A percentile compares a stretch with the other conserved stretches of the same genome.
These are phyloP conservation scores for Neonectria neomacrospora DNA, from an alignment of 2,329 filamentous ascomycete species.

Conservation along the genomic window DNA sequence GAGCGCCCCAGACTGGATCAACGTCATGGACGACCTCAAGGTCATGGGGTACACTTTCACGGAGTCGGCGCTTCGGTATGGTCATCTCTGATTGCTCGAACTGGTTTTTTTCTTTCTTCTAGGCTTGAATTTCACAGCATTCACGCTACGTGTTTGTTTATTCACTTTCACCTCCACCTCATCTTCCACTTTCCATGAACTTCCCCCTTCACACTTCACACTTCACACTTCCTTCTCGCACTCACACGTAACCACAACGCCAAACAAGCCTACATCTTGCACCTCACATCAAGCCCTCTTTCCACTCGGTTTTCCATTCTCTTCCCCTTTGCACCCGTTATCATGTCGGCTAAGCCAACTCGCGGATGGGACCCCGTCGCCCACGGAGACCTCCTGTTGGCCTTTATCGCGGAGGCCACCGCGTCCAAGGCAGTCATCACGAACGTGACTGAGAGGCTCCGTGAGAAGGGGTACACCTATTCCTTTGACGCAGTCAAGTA, in stretches of 20 bases:
- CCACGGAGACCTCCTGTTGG: conserved; percentile 53
- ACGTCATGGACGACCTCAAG: conserved; percentile 53
- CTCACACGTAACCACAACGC: conserved; percentile 12
- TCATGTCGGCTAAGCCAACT: conserved; percentile 37
- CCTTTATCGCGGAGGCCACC: conserved; percentile 51
- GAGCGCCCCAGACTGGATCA: conserved; percentile 45
- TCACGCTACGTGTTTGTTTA: not conserved
- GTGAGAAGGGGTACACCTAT: conserved; percentile 52
- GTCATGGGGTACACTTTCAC: conserved; percentile 55
- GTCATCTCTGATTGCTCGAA: conserved; percentile 8
- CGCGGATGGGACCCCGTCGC: conserved; percentile 52
- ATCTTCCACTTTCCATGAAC: conserved; percentile 1
- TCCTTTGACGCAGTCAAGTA: conserved; percentile 56
- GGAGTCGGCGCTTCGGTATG: conserved; percentile 55
- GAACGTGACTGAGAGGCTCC: conserved; percentile 47
- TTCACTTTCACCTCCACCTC: conserved; percentile 1
- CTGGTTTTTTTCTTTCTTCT: conserved; percentile 17
- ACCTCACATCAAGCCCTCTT: conserved; percentile 6
- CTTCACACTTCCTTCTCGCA: not conserved
- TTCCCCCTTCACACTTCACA: conserved; percentile 1
- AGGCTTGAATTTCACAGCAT: conserved; percentile 6
- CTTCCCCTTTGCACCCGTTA: conserved; percentile 10
- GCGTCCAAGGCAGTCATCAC: conserved; percentile 50
- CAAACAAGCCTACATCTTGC: not conserved
- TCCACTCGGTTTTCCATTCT: not conserved